These are phyloP conservation scores for Colletotrichum sp. DNA, from an alignment of 2,329 filamentous ascomycete species.

Conservation along the genomic window DNA sequence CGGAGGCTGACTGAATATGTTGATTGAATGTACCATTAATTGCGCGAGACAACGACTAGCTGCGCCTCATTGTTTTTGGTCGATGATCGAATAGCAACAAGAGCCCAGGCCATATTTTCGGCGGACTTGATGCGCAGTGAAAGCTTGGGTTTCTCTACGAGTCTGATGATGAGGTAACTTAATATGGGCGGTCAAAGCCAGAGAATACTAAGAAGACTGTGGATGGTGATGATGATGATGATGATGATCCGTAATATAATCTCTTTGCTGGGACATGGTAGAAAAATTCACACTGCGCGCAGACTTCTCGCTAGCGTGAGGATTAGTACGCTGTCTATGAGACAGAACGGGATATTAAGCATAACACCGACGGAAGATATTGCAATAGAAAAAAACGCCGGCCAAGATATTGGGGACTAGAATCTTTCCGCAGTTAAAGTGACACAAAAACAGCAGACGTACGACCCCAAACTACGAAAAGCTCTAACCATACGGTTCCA, in stretches of 20 bases:
- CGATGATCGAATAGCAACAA: too few relatives aligned
- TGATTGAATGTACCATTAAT: too few relatives aligned
- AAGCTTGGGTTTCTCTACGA: too few relatives aligned
- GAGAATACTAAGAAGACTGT: too few relatives aligned
- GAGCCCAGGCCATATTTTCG: too few relatives aligned
- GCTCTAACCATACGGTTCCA: not conserved
- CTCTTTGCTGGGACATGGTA: not conserved
- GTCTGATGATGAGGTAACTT: too few relatives aligned
- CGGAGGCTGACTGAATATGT: not conserved
- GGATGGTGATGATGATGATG: too few relatives aligned
- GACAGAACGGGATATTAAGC: not conserved
- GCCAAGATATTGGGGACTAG: not conserved
- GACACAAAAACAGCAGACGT: not conserved
- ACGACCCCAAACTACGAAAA: not conserved
- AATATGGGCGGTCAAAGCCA: too few relatives aligned
- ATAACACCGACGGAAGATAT: not conserved
- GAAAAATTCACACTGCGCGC: not conserved
- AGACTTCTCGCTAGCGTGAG: fast-evolving
- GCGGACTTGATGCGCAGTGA: too few relatives aligned
- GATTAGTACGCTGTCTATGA: not conserved
- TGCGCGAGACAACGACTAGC: too few relatives aligned
- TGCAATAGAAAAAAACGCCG: not conserved
- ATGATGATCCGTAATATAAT: not conserved
- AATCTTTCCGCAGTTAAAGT: not conserved
- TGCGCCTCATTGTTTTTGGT: too few relatives aligned